Percentiles rank a stretch among this genome's conserved stretches.
phyloP scores from a whole-genome alignment of 495 filamentous ascomycete species.

The Annulohypoxylon stygium region DNA sequence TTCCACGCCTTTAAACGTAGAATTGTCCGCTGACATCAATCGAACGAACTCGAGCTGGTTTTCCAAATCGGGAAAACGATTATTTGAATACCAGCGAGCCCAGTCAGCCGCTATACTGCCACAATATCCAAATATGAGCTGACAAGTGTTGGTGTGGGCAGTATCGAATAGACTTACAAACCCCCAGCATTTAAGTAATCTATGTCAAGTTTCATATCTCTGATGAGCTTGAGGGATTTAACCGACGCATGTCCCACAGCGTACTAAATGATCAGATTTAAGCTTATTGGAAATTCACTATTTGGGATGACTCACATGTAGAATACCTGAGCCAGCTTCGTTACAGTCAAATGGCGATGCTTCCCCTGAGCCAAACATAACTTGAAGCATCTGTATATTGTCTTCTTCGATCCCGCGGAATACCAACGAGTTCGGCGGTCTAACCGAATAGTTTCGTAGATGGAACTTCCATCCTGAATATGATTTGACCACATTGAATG shows the following conservation, averaged over 20 bases:
- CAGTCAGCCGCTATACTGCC: not conserved
- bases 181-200: not conserved
- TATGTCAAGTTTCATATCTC: not conserved
- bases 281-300: not conserved
- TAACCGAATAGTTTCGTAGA: not conserved
- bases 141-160: not conserved
- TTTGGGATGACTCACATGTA: not conserved
- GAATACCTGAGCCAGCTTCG: not conserved
- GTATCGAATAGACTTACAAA: not conserved
- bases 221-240: not conserved
- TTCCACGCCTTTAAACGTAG: not conserved
- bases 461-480: not conserved
- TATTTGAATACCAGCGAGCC: not conserved
- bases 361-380: not conserved
- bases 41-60: not conserved
- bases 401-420: not conserved
- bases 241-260: not conserved
- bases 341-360: not conserved
- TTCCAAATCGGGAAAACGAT: not conserved
- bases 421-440: not conserved
- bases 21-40: not conserved
- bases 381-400: not conserved
- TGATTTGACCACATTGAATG: not conserved
- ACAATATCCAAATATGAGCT: not conserved
- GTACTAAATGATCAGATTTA: not conserved